These are phyloP conservation scores for Cercospora beticola DNA, from an alignment of 2,329 filamentous ascomycete genomes.

Conservation along the genomic window DNA sequence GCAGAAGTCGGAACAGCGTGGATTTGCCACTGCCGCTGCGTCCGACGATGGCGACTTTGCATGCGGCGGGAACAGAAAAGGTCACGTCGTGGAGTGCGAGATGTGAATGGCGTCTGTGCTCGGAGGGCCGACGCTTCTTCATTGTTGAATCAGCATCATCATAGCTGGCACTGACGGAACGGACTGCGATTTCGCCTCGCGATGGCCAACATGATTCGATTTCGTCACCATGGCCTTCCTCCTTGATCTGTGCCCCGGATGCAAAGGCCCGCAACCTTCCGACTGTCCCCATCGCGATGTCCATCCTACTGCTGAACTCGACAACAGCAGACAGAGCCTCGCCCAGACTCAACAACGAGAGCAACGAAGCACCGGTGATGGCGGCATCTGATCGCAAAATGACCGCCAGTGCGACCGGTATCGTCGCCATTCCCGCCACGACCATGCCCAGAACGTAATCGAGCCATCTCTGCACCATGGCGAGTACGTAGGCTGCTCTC, in stretches of 20 bases:
- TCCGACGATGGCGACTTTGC: not conserved
- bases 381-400: not conserved
- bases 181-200: not conserved
- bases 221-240: not conserved
- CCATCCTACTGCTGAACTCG: not conserved
- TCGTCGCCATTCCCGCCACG: not conserved
- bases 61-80: not conserved
- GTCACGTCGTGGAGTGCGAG: not conserved
- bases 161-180: not conserved
- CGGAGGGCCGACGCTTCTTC: not conserved
- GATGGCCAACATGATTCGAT: not conserved
- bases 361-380: not conserved
- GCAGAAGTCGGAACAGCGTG: not conserved
- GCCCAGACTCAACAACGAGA: not conserved
- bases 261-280: not conserved
- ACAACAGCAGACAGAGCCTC: not conserved
- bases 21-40: slow-evolving; percentile 1
- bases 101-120: not conserved
- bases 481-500: not conserved
- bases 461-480: not conserved
- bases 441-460: not conserved
- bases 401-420: not conserved
- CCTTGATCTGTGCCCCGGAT: not conserved
- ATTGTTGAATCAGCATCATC: not conserved
- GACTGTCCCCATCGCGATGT: not conserved